Evolutionary conservation across 2,329 filamentous ascomycete genomes (phyloP).

Genomic region (Setomelanomma holmii): DNA sequence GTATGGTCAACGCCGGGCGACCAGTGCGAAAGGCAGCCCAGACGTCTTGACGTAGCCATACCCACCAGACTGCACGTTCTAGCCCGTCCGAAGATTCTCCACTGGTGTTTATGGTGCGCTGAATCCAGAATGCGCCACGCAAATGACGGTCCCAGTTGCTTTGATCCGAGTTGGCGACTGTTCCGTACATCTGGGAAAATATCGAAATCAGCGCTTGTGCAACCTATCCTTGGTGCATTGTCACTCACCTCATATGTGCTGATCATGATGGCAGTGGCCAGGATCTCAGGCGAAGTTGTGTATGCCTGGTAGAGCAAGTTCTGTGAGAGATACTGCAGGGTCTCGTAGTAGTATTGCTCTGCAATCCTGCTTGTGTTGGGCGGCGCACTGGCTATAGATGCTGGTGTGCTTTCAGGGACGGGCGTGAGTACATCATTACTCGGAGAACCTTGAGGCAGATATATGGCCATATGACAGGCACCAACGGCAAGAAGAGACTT

Average conservation of each 20-base stretch:
- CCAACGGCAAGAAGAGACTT: constrained; percentile 65
- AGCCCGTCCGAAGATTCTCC: constrained; percentile 63
- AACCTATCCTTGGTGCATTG: background rate
- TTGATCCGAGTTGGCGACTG: constrained; percentile 49
- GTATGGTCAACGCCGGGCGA: constrained; percentile 64
- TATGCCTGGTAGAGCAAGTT: constrained; percentile 66
- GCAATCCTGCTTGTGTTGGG: constrained; percentile 44
- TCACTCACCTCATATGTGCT: constrained; percentile 62
- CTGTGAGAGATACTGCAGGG: constrained; percentile 66
- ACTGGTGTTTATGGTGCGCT: constrained; percentile 65
- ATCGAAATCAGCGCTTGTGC: background rate
- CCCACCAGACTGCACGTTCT: constrained; percentile 68
- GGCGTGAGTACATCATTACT: constrained; percentile 32
- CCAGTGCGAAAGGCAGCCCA: constrained; percentile 69
- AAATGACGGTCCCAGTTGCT: constrained; percentile 68
- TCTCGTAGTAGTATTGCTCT: constrained; percentile 67
- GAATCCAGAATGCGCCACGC: constrained; percentile 71
- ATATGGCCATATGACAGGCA: constrained; percentile 57
- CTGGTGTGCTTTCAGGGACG: constrained; percentile 26
- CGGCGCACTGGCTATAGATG: constrained; percentile 17
- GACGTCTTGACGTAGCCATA: constrained; percentile 69
- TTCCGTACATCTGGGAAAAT: constrained; percentile 61
- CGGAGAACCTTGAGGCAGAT: constrained; percentile 26
- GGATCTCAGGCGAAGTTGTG: constrained; percentile 63
- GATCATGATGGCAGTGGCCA: constrained; percentile 66